phyloP scores from a whole-genome alignment of 352 stramenopile species.

The Albugo candida region DNA sequence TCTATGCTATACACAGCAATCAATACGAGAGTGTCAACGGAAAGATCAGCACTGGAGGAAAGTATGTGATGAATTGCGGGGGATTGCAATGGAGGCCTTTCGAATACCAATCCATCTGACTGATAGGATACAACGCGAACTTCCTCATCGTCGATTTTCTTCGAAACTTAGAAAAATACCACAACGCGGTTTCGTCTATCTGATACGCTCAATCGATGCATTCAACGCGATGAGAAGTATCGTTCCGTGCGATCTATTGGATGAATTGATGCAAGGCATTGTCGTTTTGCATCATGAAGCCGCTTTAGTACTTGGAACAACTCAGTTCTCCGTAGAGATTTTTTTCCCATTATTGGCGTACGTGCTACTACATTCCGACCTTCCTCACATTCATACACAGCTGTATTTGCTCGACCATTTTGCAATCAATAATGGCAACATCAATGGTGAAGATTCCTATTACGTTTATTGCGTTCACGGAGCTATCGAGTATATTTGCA shows the following conservation, averaged over 20 bases:
- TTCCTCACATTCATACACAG: constrained; percentile 57
- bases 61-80: constrained; percentile 35
- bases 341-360: constrained; percentile 75
- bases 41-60: constrained; percentile 76
- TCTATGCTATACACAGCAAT: constrained; percentile 53
- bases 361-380: constrained; percentile 48
- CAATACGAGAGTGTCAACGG: constrained; percentile 46
- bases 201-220: constrained; percentile 50
- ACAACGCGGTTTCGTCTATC: constrained; percentile 12
- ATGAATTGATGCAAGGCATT: constrained; percentile 72
- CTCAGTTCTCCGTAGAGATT: constrained; percentile 69
- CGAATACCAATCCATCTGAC: constrained; percentile 30
- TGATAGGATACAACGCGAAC: constrained; percentile 26
- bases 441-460: constrained; percentile 75
- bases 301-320: constrained; percentile 70
- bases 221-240: constrained; percentile 64
- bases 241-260: constrained; percentile 65
- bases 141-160: constrained; percentile 26
- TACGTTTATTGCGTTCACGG: constrained; percentile 79
- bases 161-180: constrained; percentile 2
- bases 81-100: constrained; percentile 47
- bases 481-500: constrained; percentile 71
- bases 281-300: constrained; percentile 69
- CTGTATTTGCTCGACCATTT: constrained; percentile 70
- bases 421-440: constrained; percentile 56